Percentiles rank a stretch among this genome's conserved stretches.
These are phyloP conservation scores for Elongisporangium senticosum DNA, from an alignment of 352 stramenopile species.

Conservation along the genomic window DNA sequence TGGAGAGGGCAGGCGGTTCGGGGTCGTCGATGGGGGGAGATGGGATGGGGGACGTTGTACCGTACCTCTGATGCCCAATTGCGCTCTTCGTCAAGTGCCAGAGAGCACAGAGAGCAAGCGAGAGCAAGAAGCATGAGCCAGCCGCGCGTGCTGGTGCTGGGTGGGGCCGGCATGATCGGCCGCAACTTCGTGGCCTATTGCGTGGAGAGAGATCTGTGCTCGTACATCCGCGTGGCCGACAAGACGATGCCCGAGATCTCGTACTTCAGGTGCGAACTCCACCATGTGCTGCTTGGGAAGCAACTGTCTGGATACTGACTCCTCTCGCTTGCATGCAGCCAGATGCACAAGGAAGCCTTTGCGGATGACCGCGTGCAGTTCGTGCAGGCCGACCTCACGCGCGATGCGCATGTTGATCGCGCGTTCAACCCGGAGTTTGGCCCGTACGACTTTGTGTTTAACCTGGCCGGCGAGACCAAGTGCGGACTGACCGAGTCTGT, in stretches of 20 bases:
- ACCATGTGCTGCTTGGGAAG: not conserved
- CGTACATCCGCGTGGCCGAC: conserved; percentile 72
- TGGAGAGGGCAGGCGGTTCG: no score
- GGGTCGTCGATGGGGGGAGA: no score
- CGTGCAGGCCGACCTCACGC: conserved; percentile 77
- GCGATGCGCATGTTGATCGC: conserved; percentile 70
- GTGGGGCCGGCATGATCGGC: conserved; percentile 81
- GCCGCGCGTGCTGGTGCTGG: conserved; percentile 78
- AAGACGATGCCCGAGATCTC: conserved; percentile 87
- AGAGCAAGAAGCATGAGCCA: conserved; percentile 15
- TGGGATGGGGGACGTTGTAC: no score
- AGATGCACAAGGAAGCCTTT: conserved; percentile 64
- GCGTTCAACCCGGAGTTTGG: conserved; percentile 66
- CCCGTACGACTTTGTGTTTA: conserved; percentile 83
- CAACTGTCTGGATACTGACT: not conserved
- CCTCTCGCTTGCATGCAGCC: conserved; percentile 12
- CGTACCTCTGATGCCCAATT: not conserved
- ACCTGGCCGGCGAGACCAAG: conserved; percentile 81
- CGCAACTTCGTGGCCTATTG: conserved; percentile 85
- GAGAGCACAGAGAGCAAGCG: no score
- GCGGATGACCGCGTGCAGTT: conserved; percentile 64
- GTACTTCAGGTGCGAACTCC: conserved; percentile 58
- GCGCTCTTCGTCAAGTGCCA: not conserved
- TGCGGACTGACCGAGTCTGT: conserved; percentile 63
- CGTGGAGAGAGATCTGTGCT: conserved; percentile 59